Evolutionary conservation across 2,329 filamentous ascomycete genomes (phyloP), one percentile per base, ranked within the genome.

Genomic region (Microcyclospora pomicola): DNA sequence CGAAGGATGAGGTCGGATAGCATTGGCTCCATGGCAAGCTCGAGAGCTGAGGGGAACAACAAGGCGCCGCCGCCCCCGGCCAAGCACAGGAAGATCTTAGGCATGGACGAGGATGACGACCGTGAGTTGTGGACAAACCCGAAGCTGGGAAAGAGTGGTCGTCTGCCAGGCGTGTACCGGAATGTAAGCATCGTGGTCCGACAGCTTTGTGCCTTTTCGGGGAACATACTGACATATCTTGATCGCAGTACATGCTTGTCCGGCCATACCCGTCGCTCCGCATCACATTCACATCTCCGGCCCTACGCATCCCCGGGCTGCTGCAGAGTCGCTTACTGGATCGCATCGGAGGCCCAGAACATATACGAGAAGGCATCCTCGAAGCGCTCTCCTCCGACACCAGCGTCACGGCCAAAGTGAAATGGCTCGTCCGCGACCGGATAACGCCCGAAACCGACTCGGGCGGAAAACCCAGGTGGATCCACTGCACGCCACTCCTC

Each of bases 211-310:
- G n/a, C 13, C 24, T 15, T 34, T 5, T 14, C 5, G 4, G 30
- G 15, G 9, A 15, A 34, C 33, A 5, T 34, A 15, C 31, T 13
- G 24, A 31, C 9, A n/a, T n/a, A n/a, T 31, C 12, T n/a, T 16
- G 15, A 9, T 31, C 15, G 35, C 41, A 77, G 49, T 80, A 77
- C 49, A 64, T 80, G n/a, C 68, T 80, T 13, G 69, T 80, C 5
- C 66, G 78, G 3, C 79, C 79, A 0, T 73, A 73, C 45, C 78
- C 79, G 1, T 77, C 67, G 28, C 63, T 83, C 0, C 69, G 72
- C 1, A 75, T 83, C 36, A 67, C 82, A 1, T 83, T 83, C 52
- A 78, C 78, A 2, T 80, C 75, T 1, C 77, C 78, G 0, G 71
- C 73, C 1, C 67, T 82, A 19, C 71, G 77, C 2, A 70, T 81